Evolutionary conservation across 1,284 basidiomycete species (phyloP), one percentile per base, ranked within the genome.

Genomic region (Cutaneotrichosporon dermatis): DNA sequence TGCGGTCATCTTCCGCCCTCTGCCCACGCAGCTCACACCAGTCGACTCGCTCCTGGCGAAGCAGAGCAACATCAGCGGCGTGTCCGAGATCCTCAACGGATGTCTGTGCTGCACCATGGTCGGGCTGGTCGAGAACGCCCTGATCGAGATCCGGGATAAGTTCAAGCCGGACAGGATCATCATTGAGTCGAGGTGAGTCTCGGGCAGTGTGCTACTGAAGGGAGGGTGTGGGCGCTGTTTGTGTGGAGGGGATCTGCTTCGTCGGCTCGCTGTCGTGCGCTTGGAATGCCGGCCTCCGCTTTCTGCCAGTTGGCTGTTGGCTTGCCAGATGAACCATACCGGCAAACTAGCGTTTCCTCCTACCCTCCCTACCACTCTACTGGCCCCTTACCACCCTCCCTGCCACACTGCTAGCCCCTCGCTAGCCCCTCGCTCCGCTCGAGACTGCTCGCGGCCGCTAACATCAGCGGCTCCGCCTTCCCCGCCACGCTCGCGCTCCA

Each of bases 81-180:
- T 94, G 56, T 90, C 86, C 66, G 92, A 94, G 76, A 94, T 95
- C 53, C 78, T 92, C 64, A 95, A 94, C 74, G 92, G 92, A 25
- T 95, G 92, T 82, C 85, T 94, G 90, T 92, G 90, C 71, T 93
- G 91, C 72, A 88, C 92, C 1, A 84, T 94, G 42, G 90, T 94
- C 37, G 92, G 92, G 4, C 89, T 92, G 68, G 92, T 95, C 85
- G 88, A 92, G 76, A 90, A 82, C 12, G 92, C 92, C 7, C 78
- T 94, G 46, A 75, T 92, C 41, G 92, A 94, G 73, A 92, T 95
- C 60, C 81, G 85, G 88, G 90, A 93, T 46, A 89, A 86, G 66
- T 90, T 84, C 75, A 79, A 80, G 41, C 90, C 91, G 1, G 90
- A 95, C 75, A 82, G 92, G 49, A 92, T 95, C 68, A 88, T 95